Evolutionary conservation across 257 asterid genomes (phyloP).

Genomic region (Forsythia suspensa): DNA sequence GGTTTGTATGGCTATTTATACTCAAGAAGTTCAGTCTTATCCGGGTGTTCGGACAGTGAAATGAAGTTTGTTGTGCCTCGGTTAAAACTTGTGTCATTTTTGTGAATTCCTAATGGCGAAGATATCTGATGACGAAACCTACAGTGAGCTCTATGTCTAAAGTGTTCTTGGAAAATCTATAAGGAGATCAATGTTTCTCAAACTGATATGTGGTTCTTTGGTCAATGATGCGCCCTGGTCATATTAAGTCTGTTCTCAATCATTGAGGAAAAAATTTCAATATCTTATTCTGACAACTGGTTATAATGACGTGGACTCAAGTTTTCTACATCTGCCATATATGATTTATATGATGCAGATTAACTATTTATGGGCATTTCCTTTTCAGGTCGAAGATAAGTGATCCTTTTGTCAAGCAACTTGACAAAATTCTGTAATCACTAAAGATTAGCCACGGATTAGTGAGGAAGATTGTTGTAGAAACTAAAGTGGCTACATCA

Average conservation of each 20-base stretch:
- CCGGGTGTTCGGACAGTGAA: background rate
- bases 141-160: background rate
- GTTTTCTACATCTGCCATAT: background rate
- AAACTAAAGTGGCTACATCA: too few species aligned
- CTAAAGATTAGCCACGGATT: too few species aligned
- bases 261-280: too few species aligned
- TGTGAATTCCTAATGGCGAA: background rate
- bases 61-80: background rate
- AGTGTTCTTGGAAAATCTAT: background rate
- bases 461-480: too few species aligned
- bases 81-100: background rate
- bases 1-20: slow-evolving; percentile 14
- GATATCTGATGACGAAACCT: background rate
- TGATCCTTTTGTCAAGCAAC: too few species aligned
- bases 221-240: slow-evolving; percentile 4
- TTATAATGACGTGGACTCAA: too few species aligned
- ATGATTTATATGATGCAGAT: too few species aligned
- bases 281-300: too few species aligned
- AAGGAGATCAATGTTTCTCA: background rate
- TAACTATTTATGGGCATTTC: too few species aligned
- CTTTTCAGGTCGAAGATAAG: slow-evolving; percentile 37
- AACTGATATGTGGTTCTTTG: too few species aligned
- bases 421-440: too few species aligned
- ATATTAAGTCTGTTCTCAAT: background rate
- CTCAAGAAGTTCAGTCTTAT: background rate